Conservation (phyloP, 2,329 filamentous ascomycete genomes). For the Microthyrium microscopicum region DNA sequence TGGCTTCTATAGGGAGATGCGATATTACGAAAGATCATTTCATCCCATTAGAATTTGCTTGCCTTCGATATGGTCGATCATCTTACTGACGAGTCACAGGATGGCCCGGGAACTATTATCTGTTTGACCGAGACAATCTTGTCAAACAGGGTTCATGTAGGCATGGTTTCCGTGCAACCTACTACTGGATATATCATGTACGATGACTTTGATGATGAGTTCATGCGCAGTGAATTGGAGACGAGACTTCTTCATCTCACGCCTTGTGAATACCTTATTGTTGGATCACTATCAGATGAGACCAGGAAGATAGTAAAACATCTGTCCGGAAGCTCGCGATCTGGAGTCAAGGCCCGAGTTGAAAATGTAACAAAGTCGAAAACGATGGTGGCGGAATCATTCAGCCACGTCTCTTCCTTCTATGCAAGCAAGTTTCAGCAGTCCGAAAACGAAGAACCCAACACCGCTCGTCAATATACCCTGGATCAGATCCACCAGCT, state of each 20-base stretch:
- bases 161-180: conserved; percentile 85
- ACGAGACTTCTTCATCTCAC: conserved; percentile 90
- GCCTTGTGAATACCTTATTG: conserved; percentile 85
- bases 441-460: conserved; percentile 26
- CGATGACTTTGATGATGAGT: conserved; percentile 90
- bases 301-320: conserved; percentile 87
- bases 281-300: conserved; percentile 75
- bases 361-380: conserved; percentile 62
- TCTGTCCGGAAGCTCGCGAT: conserved; percentile 70
- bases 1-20: too few species aligned
- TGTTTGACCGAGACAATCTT: too few species aligned
- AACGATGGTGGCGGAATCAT: conserved; percentile 68
- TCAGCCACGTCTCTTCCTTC: conserved; percentile 81
- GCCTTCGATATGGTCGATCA: too few species aligned
- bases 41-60: too few species aligned
- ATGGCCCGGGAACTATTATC: too few species aligned
- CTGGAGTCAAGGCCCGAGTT: conserved; percentile 72
- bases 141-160: conserved; percentile 80
- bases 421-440: conserved; percentile 74
- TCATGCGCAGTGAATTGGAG: conserved; percentile 93
- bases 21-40: too few species aligned
- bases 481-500: conserved; percentile 77
- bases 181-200: conserved; percentile 93
- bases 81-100: too few species aligned
- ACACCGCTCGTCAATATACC: conserved; percentile 44